Percentiles rank a stretch among this genome's conserved stretches.
These are phyloP conservation scores for Klebsormidium nitens DNA, from an alignment of 139 green algal genomes.

Conservation along the genomic window DNA sequence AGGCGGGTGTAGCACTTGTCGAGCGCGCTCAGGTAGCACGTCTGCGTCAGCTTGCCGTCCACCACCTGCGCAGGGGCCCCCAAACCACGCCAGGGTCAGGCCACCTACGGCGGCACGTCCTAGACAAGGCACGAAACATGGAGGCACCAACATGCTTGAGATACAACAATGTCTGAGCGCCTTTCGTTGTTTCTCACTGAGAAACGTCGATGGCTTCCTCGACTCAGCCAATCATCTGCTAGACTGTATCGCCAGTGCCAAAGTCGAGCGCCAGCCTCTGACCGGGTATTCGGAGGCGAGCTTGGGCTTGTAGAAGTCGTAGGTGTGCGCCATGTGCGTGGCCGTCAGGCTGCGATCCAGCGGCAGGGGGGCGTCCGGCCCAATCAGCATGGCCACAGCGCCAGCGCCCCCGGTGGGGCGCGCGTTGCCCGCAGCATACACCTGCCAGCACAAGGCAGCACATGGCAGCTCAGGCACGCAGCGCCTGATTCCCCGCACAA, in stretches of 20 bases:
- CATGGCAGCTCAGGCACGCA: no score
- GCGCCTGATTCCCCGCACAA: no score
- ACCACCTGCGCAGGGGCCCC: slow-evolving; percentile 38
- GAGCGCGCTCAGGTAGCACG: slow-evolving; percentile 56
- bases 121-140: no score
- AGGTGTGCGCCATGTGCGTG: slow-evolving; percentile 54
- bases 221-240: no score
- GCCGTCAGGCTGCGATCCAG: slow-evolving; percentile 57
- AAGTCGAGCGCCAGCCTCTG: slow-evolving; percentile 37
- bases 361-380: slow-evolving; percentile 62
- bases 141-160: no score
- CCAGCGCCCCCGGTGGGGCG: slow-evolving; percentile 65
- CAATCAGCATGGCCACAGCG: slow-evolving; percentile 78
- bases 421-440: slow-evolving; percentile 41
- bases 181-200: no score
- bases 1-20: slow-evolving; percentile 47
- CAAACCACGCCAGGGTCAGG: neutral
- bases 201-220: no score
- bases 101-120: no score
- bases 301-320: slow-evolving; percentile 81
- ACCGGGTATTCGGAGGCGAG: slow-evolving; percentile 54
- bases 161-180: no score
- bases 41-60: slow-evolving; percentile 53
- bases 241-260: no score
- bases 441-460: slow-evolving; percentile 11